A percentile compares a stretch with the other conserved stretches of the same genome.
Conservation (phyloP, 306 rosid species). For the Prunus kanzakura region DNA sequence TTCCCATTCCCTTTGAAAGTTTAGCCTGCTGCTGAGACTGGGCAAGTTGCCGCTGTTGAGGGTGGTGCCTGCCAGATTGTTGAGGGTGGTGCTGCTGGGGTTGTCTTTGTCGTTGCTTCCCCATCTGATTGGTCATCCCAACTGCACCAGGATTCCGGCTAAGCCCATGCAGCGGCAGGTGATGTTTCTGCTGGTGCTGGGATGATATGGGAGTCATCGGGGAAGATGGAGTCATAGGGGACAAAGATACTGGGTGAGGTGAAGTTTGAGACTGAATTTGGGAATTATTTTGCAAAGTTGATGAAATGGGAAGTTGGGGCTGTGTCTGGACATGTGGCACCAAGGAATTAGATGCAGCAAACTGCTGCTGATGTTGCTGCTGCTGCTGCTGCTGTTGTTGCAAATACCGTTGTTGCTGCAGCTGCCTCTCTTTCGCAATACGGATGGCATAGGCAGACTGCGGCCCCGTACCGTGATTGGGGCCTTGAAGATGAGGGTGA, state of each 20-base stretch:
- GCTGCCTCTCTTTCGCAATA: slow-evolving; percentile 69
- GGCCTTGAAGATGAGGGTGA: slow-evolving; percentile 73
- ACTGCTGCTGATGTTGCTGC: slow-evolving; percentile 71
- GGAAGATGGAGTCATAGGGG: slow-evolving; percentile 64
- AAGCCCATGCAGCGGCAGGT: slow-evolving; percentile 70
- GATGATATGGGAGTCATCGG: slow-evolving; percentile 66
- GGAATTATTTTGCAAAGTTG: slow-evolving; percentile 62
- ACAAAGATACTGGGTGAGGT: slow-evolving; percentile 56
- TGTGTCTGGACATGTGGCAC: slow-evolving; percentile 64
- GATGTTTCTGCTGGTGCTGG: slow-evolving; percentile 92
- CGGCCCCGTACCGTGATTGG: slow-evolving; percentile 59
- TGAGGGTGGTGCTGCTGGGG: slow-evolving; percentile 72
- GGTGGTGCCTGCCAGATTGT: slow-evolving; percentile 88
- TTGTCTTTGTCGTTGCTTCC: slow-evolving; percentile 72
- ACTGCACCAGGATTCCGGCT: slow-evolving; percentile 64
- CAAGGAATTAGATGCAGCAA: slow-evolving; percentile 61
- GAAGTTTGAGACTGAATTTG: slow-evolving; percentile 67
- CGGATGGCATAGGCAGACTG: slow-evolving; percentile 60
- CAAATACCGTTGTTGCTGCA: slow-evolving; percentile 55
- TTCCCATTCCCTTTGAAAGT: slow-evolving; percentile 74
- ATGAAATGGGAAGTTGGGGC: slow-evolving; percentile 66
- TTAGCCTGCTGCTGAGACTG: slow-evolving; percentile 85
- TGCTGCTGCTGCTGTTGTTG: slow-evolving; percentile 61
- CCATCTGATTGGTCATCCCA: slow-evolving; percentile 64
- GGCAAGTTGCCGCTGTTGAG: slow-evolving; percentile 66